phyloP scores from a whole-genome alignment of 371 early-diverging fungal species.

The Mortierella sp. region DNA sequence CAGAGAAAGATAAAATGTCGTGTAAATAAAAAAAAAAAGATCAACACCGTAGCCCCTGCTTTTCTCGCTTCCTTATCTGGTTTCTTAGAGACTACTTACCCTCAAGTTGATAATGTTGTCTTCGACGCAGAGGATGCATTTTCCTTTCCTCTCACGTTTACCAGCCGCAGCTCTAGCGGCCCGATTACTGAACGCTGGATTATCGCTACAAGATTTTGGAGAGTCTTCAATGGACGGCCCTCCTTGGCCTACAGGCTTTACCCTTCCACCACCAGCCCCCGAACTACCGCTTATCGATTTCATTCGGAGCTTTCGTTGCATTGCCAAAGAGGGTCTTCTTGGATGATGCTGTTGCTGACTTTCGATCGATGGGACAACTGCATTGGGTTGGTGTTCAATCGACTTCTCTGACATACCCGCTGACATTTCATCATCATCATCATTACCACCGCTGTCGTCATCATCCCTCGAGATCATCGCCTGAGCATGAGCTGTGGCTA shows the following conservation, averaged over 20 bases:
- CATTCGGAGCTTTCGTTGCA: slow-evolving; percentile 4
- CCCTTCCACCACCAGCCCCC: neutral
- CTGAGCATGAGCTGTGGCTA: neutral
- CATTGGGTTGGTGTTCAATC: neutral
- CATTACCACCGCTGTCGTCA: neutral
- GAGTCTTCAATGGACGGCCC: slow-evolving; percentile 13
- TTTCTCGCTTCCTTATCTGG: neutral
- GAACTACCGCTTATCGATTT: neutral
- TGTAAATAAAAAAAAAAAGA: neutral
- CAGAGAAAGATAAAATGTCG: neutral
- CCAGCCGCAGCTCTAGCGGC: slow-evolving; percentile 45
- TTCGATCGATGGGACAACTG: neutral
- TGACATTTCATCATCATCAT: neutral
- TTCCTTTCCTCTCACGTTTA: slow-evolving; percentile 46
- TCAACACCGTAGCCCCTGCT: no score
- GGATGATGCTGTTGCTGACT: neutral
- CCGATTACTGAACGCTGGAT: slow-evolving; percentile 25
- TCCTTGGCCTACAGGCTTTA: neutral
- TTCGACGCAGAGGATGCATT: slow-evolving; percentile 49
- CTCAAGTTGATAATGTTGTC: slow-evolving; percentile 51
- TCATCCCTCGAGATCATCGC: neutral
- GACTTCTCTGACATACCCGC: neutral
- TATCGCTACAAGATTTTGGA: slow-evolving; percentile 12
- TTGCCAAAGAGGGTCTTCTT: neutral
- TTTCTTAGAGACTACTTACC: slow-evolving; percentile 8